A percentile compares a stretch with the other conserved stretches of the same genome.
Evolutionary conservation across 306 rosid genomes (phyloP).

Genomic region (Crataegus laevigata): DNA sequence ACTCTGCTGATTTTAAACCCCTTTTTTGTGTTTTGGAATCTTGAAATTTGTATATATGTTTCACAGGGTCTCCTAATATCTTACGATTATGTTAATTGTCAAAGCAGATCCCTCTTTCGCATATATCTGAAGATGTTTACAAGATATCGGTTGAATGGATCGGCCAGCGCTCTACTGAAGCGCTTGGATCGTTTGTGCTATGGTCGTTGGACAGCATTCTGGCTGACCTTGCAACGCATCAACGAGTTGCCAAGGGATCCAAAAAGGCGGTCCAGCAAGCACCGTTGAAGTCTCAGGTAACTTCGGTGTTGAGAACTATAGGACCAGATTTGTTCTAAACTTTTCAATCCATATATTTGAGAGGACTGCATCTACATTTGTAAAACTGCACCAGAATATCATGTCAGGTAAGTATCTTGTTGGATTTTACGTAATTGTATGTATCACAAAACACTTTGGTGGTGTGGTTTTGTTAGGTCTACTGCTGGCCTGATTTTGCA

Average conservation of each 20-base stretch:
- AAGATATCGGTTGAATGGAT: slow-evolving; percentile 66
- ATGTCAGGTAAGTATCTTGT: background rate
- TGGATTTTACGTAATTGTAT: background rate
- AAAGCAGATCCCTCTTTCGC: slow-evolving; percentile 56
- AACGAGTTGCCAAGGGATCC: slow-evolving; percentile 50
- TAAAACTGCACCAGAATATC: background rate
- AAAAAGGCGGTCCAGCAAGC: slow-evolving; percentile 50
- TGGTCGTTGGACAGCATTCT: slow-evolving; percentile 65
- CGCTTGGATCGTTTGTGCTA: slow-evolving; percentile 49
- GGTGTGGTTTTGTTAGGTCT: background rate
- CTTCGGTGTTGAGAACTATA: background rate
- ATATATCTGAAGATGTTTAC: slow-evolving; percentile 49
- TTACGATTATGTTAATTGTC: background rate
- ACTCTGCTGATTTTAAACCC: background rate
- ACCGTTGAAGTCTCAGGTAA: slow-evolving; percentile 63
- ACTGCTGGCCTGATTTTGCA: background rate
- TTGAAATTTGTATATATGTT: background rate
- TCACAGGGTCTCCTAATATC: background rate
- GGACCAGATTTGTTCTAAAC: background rate
- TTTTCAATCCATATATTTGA: background rate
- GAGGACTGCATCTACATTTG: background rate
- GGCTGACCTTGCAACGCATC: slow-evolving; percentile 50
- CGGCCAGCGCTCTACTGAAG: slow-evolving; percentile 40
- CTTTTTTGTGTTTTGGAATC: background rate
- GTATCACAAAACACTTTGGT: background rate